These are phyloP conservation scores for Berberis thunbergii DNA, from an alignment of 164 flowering plant species.

Conservation along the genomic window DNA sequence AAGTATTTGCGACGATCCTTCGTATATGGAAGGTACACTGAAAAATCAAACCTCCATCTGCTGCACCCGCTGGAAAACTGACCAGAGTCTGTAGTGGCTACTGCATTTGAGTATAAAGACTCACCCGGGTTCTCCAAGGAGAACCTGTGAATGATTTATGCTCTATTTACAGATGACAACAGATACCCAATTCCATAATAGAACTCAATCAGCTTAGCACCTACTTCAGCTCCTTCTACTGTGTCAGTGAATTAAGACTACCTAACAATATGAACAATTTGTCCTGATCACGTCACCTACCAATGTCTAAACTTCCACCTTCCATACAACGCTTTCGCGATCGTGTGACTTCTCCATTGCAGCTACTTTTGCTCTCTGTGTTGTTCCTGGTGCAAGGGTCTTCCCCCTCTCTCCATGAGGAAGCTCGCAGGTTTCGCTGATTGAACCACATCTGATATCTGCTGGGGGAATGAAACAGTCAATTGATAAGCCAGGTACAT, in stretches of 20 bases:
- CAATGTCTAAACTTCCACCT: constrained; percentile 41
- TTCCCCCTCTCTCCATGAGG: constrained; percentile 58
- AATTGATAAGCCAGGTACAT: constrained; percentile 49
- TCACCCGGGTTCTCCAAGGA: constrained; percentile 21
- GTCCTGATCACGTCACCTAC: constrained; percentile 12
- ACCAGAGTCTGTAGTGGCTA: constrained; percentile 44
- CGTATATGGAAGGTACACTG: constrained; percentile 33
- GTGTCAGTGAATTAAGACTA: constrained; percentile 34
- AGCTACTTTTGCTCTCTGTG: constrained; percentile 62
- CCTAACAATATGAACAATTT: constrained; percentile 56
- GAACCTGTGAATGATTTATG: constrained; percentile 44
- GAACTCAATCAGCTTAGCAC: constrained; percentile 14
- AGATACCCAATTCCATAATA: constrained; percentile 21
- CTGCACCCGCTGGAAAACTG: constrained; percentile 28
- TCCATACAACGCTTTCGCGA: constrained; percentile 46
- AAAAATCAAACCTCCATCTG: constrained; percentile 42
- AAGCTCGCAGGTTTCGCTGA: constrained; percentile 65
- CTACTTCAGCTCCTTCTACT: constrained; percentile 19
- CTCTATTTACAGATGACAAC: constrained; percentile 51
- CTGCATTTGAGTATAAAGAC: constrained; percentile 43
- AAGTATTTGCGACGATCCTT: constrained; percentile 30
- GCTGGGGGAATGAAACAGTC: constrained; percentile 74
- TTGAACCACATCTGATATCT: constrained; percentile 51
- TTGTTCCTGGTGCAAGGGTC: constrained; percentile 24
- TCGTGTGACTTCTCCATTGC: constrained; percentile 47